Base-by-base conservation (phyloP, 495 filamentous ascomycete genomes). In the Wilcoxina mikolae region DNA sequence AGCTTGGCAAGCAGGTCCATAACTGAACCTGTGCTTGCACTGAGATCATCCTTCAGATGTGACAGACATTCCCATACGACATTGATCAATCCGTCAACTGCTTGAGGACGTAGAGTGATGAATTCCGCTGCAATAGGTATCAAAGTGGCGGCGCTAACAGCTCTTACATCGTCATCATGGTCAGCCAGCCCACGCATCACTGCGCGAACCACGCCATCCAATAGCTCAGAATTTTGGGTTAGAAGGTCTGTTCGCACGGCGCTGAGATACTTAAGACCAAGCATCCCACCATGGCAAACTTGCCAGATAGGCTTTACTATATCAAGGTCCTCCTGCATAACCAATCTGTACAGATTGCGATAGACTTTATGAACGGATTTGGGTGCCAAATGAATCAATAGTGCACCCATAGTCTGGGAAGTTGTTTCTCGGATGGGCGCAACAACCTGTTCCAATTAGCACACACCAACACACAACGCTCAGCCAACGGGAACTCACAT, bases 11-110 rank as follows among this genome's bases (percentile, higher is more conserved):
- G 73, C 25, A 98, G 76, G 64, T 98, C 91, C 91, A 98, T 98
- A 39, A 98, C 90, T 49, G 83, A 90, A 26, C 91, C 91, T 22
- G 91, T 98, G 68, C 89, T 95, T 4, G 91, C 93, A 68, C 88
- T 95, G 12, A 98, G 74, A 68, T 98, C 91, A 66, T 98, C 91
- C 56, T 90, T 87, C 5, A 98, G 70, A 64, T 93, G 89, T 4
- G 91, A 94, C 20, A 98, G 76, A 69, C 91, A 96, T 57, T 88
- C 85, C 91, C 91, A 98, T 24, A 98, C 88, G 58, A 95, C 91
- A 66, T 83, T 80, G 69, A 96, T 94, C 41, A 98, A 75, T 26
- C 75, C 72, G 46, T 84, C 76, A 29, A 98, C 76, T 27, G 85
- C 82, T 35, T 70, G 72, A 48, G 86, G 81, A 7, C 87, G 83